Evolutionary conservation across 495 filamentous ascomycete genomes (phyloP), one percentile per base, ranked within the genome.

Genomic region (Daldinia vernicosa): DNA sequence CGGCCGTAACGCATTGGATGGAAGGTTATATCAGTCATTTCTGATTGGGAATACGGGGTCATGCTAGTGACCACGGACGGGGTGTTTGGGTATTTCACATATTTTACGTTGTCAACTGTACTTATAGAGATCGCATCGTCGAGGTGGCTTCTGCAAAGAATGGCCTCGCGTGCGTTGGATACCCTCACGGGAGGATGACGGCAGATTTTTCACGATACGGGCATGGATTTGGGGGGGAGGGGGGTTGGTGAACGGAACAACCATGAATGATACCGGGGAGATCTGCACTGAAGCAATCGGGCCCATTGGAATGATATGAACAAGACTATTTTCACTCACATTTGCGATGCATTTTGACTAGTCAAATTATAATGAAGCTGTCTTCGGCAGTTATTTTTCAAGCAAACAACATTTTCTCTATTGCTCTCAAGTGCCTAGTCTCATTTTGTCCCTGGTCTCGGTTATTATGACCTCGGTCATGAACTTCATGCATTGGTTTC

Each of bases 121-220:
- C 70, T 64, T 60, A 74, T 77, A 77, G 73, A 74, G 60, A 67
- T 64, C 66, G 68, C 70, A 74, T 60, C 61, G 70, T 39, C 53
- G 64, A 24, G 70, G 52, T 54, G 17, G 54, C 32, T 69, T 57
- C 58, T 59, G 56, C 24, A 52, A 63, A 64, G 71, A 67, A 71
- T 51, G 60, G 66, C 69, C 60, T 57, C 64, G 66, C 55, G 43
- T 70, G 73, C 75, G 56, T 58, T 62, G 75, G 75, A 77, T 77
- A 77, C 75, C 75, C 70, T 70, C 74, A 63, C 65, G 70, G 75
- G 69, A 75, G 72, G 70, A 70, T 69, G 54, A 55, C 24, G 60
- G 65, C 50, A 65, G 70, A 66, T 40, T 64, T 64, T 60, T 73
- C 65, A 73, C 43, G 66, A 66, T 53, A 69, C 51, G 70, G 70